Evolutionary conservation across 2,329 filamentous ascomycete genomes (phyloP), one percentile per base, ranked within the genome.

Genomic region (Cryphonectria radicalis): DNA sequence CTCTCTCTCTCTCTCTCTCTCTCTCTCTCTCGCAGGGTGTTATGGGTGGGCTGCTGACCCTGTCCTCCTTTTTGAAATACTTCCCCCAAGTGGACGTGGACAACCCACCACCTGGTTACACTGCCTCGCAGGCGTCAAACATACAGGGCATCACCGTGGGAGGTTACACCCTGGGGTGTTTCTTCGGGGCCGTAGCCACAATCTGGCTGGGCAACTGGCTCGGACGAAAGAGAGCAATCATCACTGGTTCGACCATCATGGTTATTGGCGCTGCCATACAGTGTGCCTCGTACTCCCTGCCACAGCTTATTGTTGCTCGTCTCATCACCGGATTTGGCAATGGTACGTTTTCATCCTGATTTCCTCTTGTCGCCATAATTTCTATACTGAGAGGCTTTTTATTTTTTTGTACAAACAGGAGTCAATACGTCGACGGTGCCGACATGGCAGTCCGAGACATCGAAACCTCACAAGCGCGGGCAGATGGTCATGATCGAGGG

Each of bases 401-500:
- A 1, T 28, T 28, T 28, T 28, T 2, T 28, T n/a, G 1, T 37
- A 46, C 57, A 19, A 35, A 11, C 37, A 68, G 72, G 72, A 35
- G 72, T 73, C 32, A 73, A 73, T 55, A 73, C 72, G 1, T 73
- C 72, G 4, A 73, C 72, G 7, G 72, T 73, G 17, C 72, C 72
- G 7, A 73, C 70, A n/a, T 73, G 72, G 72, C 72, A 73, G 35
- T 73, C 72, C 6, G 72, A 73, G 55, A 73, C 72, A 4, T 73
- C 72, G 0, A 73, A 73, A 14, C 62, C 70, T 13, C 72, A 73
- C 42, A 69, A 69, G 17, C 66, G 72, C 3, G 72, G 72, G 1
- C 72, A 73, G 28, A 73, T 73, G 72, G 72, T 73, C 42, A 73
- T 73, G 72, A 72, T 73, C 7, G 72, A 73, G 28, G 72, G 70